A percentile compares a stretch with the other conserved stretches of the same genome.
Evolutionary conservation across 176 grass and related monocot genomes (phyloP).

Genomic region (Stipa capillata): DNA sequence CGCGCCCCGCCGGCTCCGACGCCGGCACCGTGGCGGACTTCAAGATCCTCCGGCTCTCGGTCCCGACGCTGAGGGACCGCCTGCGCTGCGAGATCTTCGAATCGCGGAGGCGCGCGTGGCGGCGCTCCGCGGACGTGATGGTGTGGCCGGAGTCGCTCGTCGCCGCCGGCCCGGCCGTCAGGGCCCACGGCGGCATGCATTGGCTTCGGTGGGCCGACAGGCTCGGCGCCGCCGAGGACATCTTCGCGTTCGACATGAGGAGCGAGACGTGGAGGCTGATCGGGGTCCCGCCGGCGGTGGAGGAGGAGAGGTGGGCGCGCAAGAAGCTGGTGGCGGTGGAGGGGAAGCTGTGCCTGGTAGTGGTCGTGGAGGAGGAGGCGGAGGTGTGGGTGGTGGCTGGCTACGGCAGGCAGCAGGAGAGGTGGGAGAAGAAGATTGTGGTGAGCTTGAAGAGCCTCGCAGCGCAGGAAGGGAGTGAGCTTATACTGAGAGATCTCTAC

Average conservation of each 20-base stretch:
- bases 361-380: not conserved
- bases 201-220: constrained; percentile 27
- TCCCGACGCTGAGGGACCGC: not conserved
- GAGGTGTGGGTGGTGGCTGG: constrained; percentile 1
- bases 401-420: not conserved
- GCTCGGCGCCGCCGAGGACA: not conserved
- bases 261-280: constrained; percentile 17
- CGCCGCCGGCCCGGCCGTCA: not conserved
- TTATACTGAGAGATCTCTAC: constrained; percentile 12
- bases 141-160: not conserved
- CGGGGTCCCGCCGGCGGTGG: constrained; percentile 11
- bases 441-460: constrained; percentile 5
- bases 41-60: constrained; percentile 28
- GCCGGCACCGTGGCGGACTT: not conserved
- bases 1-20: not conserved
- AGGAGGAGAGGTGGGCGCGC: not conserved
- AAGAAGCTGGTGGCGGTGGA: constrained; percentile 21
- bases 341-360: constrained; percentile 23
- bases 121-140: constrained; percentile 12
- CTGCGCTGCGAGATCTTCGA: constrained; percentile 32
- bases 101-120: constrained; percentile 24
- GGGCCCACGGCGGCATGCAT: constrained; percentile 17
- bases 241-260: constrained; percentile 28
- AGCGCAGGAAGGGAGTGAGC: not conserved
- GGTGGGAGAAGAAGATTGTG: constrained; percentile 27